Conservation (phyloP, 306 rosid genomes). For the Malus fusca region DNA sequence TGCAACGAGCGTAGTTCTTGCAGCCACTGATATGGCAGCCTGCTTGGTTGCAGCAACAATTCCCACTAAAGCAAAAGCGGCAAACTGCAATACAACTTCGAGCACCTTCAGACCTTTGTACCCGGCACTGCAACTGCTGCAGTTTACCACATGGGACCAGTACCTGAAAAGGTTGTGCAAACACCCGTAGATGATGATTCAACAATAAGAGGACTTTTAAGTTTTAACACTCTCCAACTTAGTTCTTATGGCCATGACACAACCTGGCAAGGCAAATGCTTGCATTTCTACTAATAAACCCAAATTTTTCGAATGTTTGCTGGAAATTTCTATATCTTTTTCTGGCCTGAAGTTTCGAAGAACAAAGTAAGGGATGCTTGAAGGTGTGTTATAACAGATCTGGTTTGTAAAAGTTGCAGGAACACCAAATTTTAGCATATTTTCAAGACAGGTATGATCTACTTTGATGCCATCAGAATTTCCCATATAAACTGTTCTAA, state of each 20-base stretch:
- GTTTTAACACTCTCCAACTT: neutral
- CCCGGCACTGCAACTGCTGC: constrained; percentile 72
- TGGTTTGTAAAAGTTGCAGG: neutral
- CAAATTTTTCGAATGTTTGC: neutral
- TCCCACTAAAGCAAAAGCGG: constrained; percentile 57
- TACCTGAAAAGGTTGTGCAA: constrained; percentile 40
- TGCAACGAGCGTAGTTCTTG: constrained; percentile 40
- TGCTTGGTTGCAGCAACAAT: constrained; percentile 59
- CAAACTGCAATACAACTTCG: constrained; percentile 54
- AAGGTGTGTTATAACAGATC: neutral
- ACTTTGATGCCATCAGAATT: neutral
- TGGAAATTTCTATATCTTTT: neutral
- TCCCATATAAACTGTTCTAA: neutral
- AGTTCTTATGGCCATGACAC: neutral
- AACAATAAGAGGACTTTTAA: neutral
- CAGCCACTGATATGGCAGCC: constrained; percentile 26
- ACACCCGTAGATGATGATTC: neutral
- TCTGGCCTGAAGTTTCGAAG: neutral
- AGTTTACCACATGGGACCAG: constrained; percentile 76
- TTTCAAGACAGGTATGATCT: neutral
- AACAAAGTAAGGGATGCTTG: neutral
- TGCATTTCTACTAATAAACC: neutral
- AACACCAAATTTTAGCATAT: neutral
- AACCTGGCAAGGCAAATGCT: neutral
- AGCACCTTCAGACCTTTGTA: constrained; percentile 56